These are phyloP conservation scores for Leccinum insolens DNA, from an alignment of 1,284 basidiomycete species.

Conservation along the genomic window DNA sequence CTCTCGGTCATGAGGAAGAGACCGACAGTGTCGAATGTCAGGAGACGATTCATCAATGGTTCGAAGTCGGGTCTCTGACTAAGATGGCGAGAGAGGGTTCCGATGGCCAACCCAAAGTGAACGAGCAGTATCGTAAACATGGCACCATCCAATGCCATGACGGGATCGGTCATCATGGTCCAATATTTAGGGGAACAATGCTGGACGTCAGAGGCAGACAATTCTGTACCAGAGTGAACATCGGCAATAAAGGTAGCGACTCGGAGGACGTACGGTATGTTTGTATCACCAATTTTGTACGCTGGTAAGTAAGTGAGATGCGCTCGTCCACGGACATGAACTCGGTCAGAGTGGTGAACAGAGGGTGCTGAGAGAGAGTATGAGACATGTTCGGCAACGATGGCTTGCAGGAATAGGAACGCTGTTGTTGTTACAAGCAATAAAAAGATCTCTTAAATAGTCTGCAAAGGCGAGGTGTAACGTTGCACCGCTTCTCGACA, in stretches of 20 bases:
- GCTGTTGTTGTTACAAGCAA: neutral
- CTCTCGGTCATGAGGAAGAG: too few species aligned
- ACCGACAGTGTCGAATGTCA: too few species aligned
- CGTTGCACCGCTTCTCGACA: too few species aligned
- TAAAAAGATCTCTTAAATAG: too few species aligned
- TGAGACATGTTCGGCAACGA: conserved; percentile 31
- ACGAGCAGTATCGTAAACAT: too few species aligned
- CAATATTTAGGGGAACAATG: conserved; percentile 49
- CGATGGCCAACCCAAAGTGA: too few species aligned
- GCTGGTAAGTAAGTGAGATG: conserved; percentile 49
- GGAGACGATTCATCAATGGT: too few species aligned
- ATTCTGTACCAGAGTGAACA: conserved; percentile 30
- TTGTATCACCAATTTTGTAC: conserved; percentile 47
- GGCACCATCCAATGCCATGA: too few species aligned
- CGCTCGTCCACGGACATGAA: conserved; percentile 47
- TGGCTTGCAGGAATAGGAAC: conserved; percentile 9
- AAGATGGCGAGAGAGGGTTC: too few species aligned
- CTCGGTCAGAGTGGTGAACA: conserved; percentile 47
- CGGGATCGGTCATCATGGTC: conserved; percentile 40
- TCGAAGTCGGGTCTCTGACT: too few species aligned
- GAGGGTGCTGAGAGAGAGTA: conserved; percentile 44
- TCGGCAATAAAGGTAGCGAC: conserved; percentile 6
- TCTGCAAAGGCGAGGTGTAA: too few species aligned
- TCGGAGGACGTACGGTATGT: conserved; percentile 44
- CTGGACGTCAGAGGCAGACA: conserved; percentile 48